These are phyloP conservation scores for Platanus orientalis DNA, from an alignment of 164 flowering plant species.

Conservation along the genomic window DNA sequence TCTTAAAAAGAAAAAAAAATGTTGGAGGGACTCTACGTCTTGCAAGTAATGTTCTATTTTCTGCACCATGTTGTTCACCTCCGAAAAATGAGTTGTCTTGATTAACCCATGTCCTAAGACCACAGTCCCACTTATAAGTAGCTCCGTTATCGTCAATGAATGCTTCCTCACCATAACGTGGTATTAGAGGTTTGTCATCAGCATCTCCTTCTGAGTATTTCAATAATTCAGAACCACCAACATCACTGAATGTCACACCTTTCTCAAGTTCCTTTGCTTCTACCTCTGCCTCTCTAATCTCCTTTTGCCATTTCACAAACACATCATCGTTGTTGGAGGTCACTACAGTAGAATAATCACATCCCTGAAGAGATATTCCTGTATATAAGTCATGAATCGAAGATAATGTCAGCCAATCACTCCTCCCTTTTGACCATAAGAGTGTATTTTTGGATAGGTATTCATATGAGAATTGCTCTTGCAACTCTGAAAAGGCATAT, in stretches of 20 bases:
- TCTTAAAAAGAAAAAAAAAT: too few species aligned
- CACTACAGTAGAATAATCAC: conserved; percentile 33
- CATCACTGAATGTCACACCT: conserved; percentile 15
- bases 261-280: conserved; percentile 38
- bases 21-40: conserved; percentile 80
- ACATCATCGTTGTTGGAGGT: conserved; percentile 50
- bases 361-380: conserved; percentile 16
- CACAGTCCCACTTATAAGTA: conserved; percentile 78
- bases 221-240: conserved; percentile 15
- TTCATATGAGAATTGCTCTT: conserved; percentile 69
- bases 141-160: conserved; percentile 98
- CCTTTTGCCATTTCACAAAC: conserved; percentile 76
- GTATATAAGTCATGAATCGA: conserved; percentile 56
- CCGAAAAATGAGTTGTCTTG: conserved; percentile 44
- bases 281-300: conserved; percentile 62
- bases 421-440: conserved; percentile 84
- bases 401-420: conserved; percentile 77
- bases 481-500: conserved; percentile 66
- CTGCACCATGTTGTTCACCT: conserved; percentile 36
- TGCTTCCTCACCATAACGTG: conserved; percentile 95
- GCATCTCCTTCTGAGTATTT: conserved; percentile 30
- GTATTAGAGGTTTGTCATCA: conserved; percentile 56
- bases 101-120: conserved; percentile 89
- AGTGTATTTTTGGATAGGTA: conserved; percentile 58
- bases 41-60: conserved; percentile 67